Conservation (phyloP, 768 basidiomycete genomes). For the Trichaptum fuscoviolaceum region DNA sequence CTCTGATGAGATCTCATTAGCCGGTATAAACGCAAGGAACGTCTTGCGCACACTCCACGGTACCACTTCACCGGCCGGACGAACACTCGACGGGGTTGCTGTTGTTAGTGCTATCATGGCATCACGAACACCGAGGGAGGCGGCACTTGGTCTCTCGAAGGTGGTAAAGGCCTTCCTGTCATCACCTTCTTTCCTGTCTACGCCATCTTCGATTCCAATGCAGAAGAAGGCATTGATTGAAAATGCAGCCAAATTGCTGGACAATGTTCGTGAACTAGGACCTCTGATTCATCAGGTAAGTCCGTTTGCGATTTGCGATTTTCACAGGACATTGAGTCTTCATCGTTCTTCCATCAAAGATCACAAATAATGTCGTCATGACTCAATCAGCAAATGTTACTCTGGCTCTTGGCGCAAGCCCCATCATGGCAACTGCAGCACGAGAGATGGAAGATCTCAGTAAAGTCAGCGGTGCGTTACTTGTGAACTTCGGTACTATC, state of each 20-base stretch:
- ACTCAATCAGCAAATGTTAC: conserved; percentile 91
- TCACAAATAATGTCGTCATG: conserved; percentile 84
- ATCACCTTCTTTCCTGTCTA: conserved; percentile 11
- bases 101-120: conserved; percentile 84
- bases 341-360: conserved; percentile 37
- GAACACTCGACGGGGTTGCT: conserved; percentile 73
- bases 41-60: conserved; percentile 72
- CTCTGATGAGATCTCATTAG: conserved; percentile 33
- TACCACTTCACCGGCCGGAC: conserved; percentile 51
- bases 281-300: conserved; percentile 81
- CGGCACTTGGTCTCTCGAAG: conserved; percentile 40
- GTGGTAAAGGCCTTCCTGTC: conserved; percentile 41
- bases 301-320: conserved; percentile 3
- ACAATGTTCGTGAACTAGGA: conserved; percentile 40
- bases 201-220: conserved; percentile 2
- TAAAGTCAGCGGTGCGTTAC: conserved; percentile 55
- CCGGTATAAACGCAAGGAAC: conserved; percentile 82
- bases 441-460: conserved; percentile 80
- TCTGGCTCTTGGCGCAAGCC: conserved; percentile 81
- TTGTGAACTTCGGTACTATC: conserved; percentile 88
- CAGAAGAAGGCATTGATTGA: conserved; percentile 34
- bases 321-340: background rate
- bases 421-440: conserved; percentile 88
- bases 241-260: conserved; percentile 46
- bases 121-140: conserved; percentile 47